These are phyloP conservation scores for Euphorbia peplus DNA, from an alignment of 345 rosid species.

Conservation along the genomic window DNA sequence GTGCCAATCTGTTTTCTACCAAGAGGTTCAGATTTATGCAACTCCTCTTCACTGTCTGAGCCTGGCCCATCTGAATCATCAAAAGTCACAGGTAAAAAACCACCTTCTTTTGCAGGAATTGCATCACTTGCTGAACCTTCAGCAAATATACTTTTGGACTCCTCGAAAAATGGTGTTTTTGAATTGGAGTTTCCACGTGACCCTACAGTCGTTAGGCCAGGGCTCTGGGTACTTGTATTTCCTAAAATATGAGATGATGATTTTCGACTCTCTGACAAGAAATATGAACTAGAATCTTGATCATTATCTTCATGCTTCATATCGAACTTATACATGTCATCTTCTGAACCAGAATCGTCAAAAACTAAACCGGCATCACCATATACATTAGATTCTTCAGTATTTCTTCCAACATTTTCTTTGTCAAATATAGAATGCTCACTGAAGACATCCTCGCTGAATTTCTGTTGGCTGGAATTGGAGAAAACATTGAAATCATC, in stretches of 20 bases:
- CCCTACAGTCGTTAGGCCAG: constrained; percentile 17
- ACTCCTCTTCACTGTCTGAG: constrained; percentile 20
- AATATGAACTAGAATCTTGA: constrained; percentile 30
- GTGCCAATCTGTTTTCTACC: constrained; percentile 5
- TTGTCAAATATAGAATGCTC: constrained; percentile 43
- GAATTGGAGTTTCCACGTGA: constrained; percentile 30
- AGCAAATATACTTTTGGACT: constrained; percentile 36
- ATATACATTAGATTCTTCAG: constrained; percentile 25
- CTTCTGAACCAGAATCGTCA: constrained; percentile 67
- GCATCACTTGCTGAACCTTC: constrained; percentile 36
- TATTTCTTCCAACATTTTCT: constrained; percentile 36
- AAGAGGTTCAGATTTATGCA: constrained; percentile 19
- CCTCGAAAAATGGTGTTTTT: constrained; percentile 34
- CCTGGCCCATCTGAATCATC: constrained; percentile 41
- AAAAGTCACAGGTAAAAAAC: constrained; percentile 42
- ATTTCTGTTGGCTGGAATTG: constrained; percentile 22
- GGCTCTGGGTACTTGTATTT: constrained; percentile 36
- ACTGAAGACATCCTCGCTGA: constrained; percentile 26
- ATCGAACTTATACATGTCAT: constrained; percentile 44
- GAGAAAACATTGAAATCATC: constrained; percentile 37
- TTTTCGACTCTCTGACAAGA: constrained; percentile 36
- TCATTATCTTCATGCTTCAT: constrained; percentile 26
- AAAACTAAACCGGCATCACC: constrained; percentile 44
- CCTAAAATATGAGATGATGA: constrained; percentile 30
- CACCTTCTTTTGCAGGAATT: constrained; percentile 40